Evolutionary conservation across 305 asterid species (phyloP), one percentile per base, ranked within the genome.

Genomic region (Solanum hybrid): DNA sequence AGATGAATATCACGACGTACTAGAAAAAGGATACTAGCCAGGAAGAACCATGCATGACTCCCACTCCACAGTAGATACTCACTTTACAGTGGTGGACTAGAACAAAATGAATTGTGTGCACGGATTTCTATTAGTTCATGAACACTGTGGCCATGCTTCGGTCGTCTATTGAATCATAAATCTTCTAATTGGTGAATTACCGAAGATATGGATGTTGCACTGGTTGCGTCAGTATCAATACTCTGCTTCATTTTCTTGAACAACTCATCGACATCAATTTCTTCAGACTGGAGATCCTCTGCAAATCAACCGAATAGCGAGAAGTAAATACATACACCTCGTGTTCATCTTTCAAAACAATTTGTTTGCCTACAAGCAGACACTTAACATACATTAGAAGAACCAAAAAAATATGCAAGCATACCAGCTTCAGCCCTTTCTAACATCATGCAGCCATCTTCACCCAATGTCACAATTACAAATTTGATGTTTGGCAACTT

Each of bases 121-220:
- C 34, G 0, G 34, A 32, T 32, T 32, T 32, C 0, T 32, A 32
- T 32, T 32, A 32, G 34, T 3, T 32, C 34, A 32, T 32, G 34
- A 32, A 3, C 34, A 32, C 34, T 32, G 34, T 32, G 34, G 34
- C 34, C 34, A 32, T 32, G 34, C 34, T 32, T 32, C 34, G 0
- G 34, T 4, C 34, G 0, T 40, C 5, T 80, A 40, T 80, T 40
- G 24, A 9, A 78, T 77, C 22, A 80, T 40, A 12, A 80, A 80
- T 14, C 69, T 42, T 40, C 37, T 42, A 72, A 3, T 79, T 69
- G 78, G 87, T 87, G 71, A 89, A 87, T 90, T 93, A 97, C 99
- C 95, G 98, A 96, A 77, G 96, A 90, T 86, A 94, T 90, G 90
- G 94, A 94, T 84, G 93, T 92, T 42, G 98, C 98, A 87, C 87